These are phyloP conservation scores for Mytilinidion resinicola DNA, from an alignment of 495 filamentous ascomycete genomes.

Conservation along the genomic window DNA sequence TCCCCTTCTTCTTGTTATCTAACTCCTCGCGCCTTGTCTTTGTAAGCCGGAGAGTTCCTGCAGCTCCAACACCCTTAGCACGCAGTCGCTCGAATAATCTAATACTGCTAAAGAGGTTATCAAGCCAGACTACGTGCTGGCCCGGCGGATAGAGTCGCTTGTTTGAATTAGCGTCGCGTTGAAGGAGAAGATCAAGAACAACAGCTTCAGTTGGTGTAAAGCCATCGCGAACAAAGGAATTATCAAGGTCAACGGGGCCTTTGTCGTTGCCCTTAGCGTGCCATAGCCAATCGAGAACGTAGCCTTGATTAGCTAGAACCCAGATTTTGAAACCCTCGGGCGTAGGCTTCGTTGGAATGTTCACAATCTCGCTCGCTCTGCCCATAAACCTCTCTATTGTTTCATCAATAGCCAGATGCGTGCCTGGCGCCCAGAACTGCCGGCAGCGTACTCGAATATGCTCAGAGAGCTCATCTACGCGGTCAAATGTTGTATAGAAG, in stretches of 20 bases:
- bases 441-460: neutral
- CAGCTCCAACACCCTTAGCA: neutral
- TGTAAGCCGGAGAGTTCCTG: neutral
- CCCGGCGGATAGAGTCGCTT: neutral
- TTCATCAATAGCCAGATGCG: neutral
- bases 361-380: too few species aligned
- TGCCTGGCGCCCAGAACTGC: neutral
- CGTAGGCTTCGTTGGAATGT: too few species aligned
- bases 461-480: neutral
- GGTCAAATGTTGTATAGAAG: neutral
- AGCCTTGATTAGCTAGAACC: conserved; percentile 1
- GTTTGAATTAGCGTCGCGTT: neutral
- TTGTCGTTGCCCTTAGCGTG: neutral
- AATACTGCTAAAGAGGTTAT: neutral
- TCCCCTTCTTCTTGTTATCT: too few species aligned
- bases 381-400: conserved; percentile 1
- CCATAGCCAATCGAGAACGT: too few species aligned
- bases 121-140: too few species aligned
- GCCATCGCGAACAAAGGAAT: neutral
- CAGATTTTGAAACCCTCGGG: too few species aligned
- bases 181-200: neutral
- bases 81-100: neutral
- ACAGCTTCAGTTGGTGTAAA: too few species aligned
- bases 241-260: neutral
- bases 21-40: neutral